These are phyloP conservation scores for Pseudogymnoascus sp. DNA, from an alignment of 2,329 filamentous ascomycete genomes.

Conservation along the genomic window DNA sequence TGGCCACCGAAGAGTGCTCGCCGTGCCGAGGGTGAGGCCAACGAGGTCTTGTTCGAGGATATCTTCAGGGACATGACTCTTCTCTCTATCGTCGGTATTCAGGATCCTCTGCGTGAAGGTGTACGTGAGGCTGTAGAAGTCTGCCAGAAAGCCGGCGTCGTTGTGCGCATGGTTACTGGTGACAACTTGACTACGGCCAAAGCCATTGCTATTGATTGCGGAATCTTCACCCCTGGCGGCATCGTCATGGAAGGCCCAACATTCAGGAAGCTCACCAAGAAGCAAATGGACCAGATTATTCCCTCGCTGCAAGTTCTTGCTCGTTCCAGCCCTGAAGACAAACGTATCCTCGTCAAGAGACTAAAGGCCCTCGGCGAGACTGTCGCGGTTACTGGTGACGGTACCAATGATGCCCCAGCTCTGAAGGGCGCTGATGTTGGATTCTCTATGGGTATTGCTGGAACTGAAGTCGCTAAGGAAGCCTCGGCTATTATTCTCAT, in stretches of 20 bases:
- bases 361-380: conserved; percentile 58
- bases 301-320: conserved; percentile 60
- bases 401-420: conserved; percentile 58
- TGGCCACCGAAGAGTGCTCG: conserved; percentile 56
- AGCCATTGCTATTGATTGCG: conserved; percentile 66
- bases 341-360: conserved; percentile 54
- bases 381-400: conserved; percentile 58
- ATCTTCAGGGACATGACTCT: conserved; percentile 67
- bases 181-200: conserved; percentile 65
- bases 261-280: conserved; percentile 53
- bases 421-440: conserved; percentile 59
- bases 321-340: conserved; percentile 61
- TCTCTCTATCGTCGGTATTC: conserved; percentile 63
- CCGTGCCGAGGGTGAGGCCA: conserved; percentile 48
- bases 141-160: conserved; percentile 60
- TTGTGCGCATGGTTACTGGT: conserved; percentile 66
- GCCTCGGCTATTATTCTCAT: conserved; percentile 53
- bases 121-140: conserved; percentile 59
- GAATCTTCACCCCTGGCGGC: conserved; percentile 50
- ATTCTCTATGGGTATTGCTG: conserved; percentile 59
- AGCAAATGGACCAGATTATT: conserved; percentile 49
- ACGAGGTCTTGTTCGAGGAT: conserved; percentile 56
- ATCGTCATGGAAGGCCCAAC: conserved; percentile 61
- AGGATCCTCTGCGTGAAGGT: conserved; percentile 62
- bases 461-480: conserved; percentile 56